Conservation (phyloP, 768 basidiomycete genomes). For the Lepiota brunneoincarnata region DNA sequence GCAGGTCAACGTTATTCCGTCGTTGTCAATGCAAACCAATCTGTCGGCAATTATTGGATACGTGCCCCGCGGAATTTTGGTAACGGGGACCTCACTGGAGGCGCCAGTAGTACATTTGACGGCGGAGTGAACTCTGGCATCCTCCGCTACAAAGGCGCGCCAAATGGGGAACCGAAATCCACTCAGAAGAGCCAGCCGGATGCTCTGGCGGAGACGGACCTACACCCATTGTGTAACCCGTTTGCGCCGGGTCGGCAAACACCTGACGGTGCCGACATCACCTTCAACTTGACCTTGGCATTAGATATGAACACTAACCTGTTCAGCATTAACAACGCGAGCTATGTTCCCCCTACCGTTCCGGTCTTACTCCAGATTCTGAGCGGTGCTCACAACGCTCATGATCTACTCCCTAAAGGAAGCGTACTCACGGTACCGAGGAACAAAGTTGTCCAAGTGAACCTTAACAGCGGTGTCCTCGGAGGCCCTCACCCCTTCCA, state of each 20-base stretch:
- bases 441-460: constrained; percentile 48
- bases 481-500: constrained; percentile 39
- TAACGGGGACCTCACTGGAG: constrained; percentile 9
- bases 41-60: constrained; percentile 44
- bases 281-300: constrained; percentile 18
- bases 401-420: constrained; percentile 39
- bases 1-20: constrained; percentile 38
- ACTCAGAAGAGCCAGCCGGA: constrained; percentile 6
- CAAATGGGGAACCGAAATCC: constrained; percentile 22
- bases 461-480: constrained; percentile 32
- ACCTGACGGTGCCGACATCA: constrained; percentile 20
- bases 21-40: constrained; percentile 36
- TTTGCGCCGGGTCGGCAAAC: constrained; percentile 21
- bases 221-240: constrained; percentile 19
- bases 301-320: constrained; percentile 11
- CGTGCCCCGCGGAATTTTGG: constrained; percentile 24
- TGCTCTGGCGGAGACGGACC: constrained; percentile 20
- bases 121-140: constrained; percentile 41
- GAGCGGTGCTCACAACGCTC: constrained; percentile 36
- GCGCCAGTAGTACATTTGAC: constrained; percentile 21
- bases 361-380: constrained; percentile 52
- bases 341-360: constrained; percentile 27
- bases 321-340: constrained; percentile 13
- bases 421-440: constrained; percentile 40
- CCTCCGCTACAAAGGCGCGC: constrained; percentile 40